These are phyloP conservation scores for Podospora pseudoanserina DNA, from an alignment of 495 filamentous ascomycete species.

Conservation along the genomic window DNA sequence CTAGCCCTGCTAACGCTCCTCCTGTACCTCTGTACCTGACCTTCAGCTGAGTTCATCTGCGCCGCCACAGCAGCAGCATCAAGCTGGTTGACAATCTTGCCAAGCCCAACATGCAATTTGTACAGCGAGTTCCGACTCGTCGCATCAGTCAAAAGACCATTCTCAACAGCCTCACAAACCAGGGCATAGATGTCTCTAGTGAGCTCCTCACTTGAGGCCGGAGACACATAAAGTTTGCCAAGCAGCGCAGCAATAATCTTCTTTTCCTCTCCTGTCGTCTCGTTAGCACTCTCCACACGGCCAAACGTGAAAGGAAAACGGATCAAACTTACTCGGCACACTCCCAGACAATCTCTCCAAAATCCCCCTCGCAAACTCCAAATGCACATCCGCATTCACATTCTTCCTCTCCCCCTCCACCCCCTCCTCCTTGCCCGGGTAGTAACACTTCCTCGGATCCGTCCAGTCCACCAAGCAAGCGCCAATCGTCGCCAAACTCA, in stretches of 20 bases:
- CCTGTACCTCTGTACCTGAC: slow-evolving; percentile 22
- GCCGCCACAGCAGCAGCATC: slow-evolving; percentile 35
- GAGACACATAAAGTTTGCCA: slow-evolving; percentile 76
- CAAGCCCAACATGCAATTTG: slow-evolving; percentile 67
- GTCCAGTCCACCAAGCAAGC: slow-evolving; percentile 93
- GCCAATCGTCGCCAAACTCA: slow-evolving; percentile 66
- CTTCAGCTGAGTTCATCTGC: not conserved
- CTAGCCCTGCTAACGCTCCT: slow-evolving; percentile 39
- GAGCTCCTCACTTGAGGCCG: slow-evolving; percentile 48
- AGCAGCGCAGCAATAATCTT: slow-evolving; percentile 75
- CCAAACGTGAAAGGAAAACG: slow-evolving; percentile 23
- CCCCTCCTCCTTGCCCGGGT: slow-evolving; percentile 47
- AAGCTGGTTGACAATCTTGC: slow-evolving; percentile 58
- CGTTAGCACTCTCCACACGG: slow-evolving; percentile 33
- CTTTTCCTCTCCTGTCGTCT: slow-evolving; percentile 67
- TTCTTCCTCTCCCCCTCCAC: slow-evolving; percentile 57
- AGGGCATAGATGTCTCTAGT: slow-evolving; percentile 51
- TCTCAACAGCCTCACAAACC: slow-evolving; percentile 65
- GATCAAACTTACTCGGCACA: slow-evolving; percentile 56
- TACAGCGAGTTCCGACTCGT: slow-evolving; percentile 70
- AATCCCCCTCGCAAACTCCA: slow-evolving; percentile 60
- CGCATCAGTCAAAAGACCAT: slow-evolving; percentile 64
- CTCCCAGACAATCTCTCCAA: slow-evolving; percentile 54
- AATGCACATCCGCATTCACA: slow-evolving; percentile 63
- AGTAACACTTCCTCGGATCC: slow-evolving; percentile 81